A percentile compares a stretch with the other conserved stretches of the same genome.
phyloP scores from a whole-genome alignment of 2,329 filamentous ascomycete species.

The Tolypocladium guangdongense region DNA sequence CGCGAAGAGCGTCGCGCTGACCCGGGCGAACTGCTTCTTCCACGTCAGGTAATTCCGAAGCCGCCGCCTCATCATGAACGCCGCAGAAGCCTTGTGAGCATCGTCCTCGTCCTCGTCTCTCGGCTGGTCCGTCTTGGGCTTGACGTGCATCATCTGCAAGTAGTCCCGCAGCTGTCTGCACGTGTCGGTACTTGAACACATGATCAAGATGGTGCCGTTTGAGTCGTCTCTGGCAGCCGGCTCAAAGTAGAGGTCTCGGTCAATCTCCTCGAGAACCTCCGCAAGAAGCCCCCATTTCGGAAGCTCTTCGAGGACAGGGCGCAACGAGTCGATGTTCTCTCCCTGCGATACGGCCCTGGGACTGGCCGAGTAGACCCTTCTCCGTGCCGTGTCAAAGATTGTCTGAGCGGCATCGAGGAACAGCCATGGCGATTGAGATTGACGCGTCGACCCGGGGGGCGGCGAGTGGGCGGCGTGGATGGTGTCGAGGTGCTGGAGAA shows the following conservation, averaged over 20 bases:
- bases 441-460: constrained; percentile 72
- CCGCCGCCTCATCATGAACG: constrained; percentile 82
- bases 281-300: constrained; percentile 87
- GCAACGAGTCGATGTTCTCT: constrained; percentile 48
- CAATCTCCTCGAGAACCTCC: constrained; percentile 90
- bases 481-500: constrained; percentile 87
- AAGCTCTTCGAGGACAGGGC: constrained; percentile 81
- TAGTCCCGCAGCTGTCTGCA: constrained; percentile 86
- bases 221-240: constrained; percentile 68
- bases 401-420: constrained; percentile 92
- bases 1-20: constrained; percentile 66
- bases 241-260: constrained; percentile 79
- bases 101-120: constrained; percentile 32
- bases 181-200: constrained; percentile 83
- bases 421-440: constrained; percentile 90
- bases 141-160: constrained; percentile 78
- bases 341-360: constrained; percentile 40
- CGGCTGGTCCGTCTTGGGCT: constrained; percentile 35
- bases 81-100: constrained; percentile 57
- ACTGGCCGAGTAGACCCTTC: constrained; percentile 70
- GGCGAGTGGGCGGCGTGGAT: constrained; percentile 86
- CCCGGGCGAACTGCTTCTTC: constrained; percentile 81
- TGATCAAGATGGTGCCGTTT: constrained; percentile 85
- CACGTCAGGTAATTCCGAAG: constrained; percentile 79
- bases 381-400: constrained; percentile 83